Conservation (phyloP, 441 rosid genomes). For the Populus hybrid region DNA sequence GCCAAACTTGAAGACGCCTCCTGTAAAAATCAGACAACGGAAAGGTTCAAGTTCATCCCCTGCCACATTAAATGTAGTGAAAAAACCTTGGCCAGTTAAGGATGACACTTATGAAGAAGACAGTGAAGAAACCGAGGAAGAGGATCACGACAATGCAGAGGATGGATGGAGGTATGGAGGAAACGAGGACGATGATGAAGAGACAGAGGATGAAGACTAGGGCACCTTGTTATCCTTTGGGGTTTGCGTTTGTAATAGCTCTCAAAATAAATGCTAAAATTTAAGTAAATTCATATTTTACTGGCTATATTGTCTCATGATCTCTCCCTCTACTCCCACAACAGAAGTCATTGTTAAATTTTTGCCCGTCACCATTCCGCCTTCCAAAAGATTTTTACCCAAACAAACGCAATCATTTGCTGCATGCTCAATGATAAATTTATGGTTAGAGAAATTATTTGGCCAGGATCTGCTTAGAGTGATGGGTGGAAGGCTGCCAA, state of each 20-base stretch:
- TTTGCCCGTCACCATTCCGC: not conserved
- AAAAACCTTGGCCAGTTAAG: constrained; percentile 58
- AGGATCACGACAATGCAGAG: constrained; percentile 64
- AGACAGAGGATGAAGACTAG: constrained; percentile 85
- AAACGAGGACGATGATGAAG: constrained; percentile 85
- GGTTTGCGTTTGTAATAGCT: not conserved
- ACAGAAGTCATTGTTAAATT: not conserved
- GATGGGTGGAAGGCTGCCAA: too few relatives aligned
- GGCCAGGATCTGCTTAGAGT: not conserved
- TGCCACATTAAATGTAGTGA: constrained; percentile 37
- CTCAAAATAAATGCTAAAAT: not conserved
- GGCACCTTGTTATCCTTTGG: not conserved
- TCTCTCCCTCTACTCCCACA: not conserved
- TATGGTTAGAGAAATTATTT: too few relatives aligned
- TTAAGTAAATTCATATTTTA: not conserved
- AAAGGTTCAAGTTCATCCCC: constrained; percentile 62
- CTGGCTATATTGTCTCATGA: not conserved
- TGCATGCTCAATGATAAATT: too few relatives aligned
- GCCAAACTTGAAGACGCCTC: constrained; percentile 61
- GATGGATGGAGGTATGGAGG: constrained; percentile 80
- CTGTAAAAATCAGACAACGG: constrained; percentile 43
- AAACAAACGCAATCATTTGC: not conserved
- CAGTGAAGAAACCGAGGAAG: constrained; percentile 84
- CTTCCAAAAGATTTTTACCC: not conserved
- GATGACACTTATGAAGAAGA: constrained; percentile 70